Conservation (phyloP, 768 basidiomycete genomes). For the Epithele typhae region DNA sequence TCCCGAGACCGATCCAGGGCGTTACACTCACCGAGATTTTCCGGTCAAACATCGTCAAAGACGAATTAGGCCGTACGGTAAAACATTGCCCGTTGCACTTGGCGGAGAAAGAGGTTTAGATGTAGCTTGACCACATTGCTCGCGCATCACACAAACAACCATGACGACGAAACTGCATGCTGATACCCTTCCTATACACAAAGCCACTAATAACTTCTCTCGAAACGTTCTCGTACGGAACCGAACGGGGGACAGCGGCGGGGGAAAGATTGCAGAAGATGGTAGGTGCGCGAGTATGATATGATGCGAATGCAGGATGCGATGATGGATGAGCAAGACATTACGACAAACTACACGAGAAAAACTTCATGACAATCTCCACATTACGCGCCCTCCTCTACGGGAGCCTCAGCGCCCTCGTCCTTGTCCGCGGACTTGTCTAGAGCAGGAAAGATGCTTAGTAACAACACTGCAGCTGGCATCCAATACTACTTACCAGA, state of each 20-base stretch:
- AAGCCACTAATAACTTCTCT: conserved; percentile 3
- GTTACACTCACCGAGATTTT: too few species aligned
- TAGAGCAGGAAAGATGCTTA: too few species aligned
- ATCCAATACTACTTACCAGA: conserved; percentile 49
- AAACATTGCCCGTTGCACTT: too few species aligned
- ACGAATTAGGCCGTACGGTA: too few species aligned
- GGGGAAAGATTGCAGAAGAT: conserved; percentile 11
- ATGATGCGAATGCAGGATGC: conserved; percentile 22
- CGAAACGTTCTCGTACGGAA: conserved; percentile 4
- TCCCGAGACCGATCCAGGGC: too few species aligned
- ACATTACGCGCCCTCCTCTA: conserved; percentile 43
- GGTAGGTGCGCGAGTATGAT: conserved; percentile 22
- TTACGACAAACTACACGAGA: conserved; percentile 17
- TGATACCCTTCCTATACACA: conserved; percentile 8
- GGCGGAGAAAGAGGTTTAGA: too few species aligned
- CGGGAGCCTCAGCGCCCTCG: conserved; percentile 55
- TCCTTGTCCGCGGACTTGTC: conserved; percentile 78
- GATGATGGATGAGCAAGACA: conserved; percentile 20
- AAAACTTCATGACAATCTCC: conserved; percentile 8
- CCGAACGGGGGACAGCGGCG: conserved; percentile 7
- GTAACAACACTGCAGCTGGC: too few species aligned
- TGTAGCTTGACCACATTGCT: too few species aligned
- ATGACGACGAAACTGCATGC: conserved; percentile 8
- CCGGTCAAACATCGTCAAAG: too few species aligned
- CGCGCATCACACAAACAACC: not conserved